Base-by-base conservation (phyloP, 352 stramenopile species). In the Phytophthora hybrid region DNA sequence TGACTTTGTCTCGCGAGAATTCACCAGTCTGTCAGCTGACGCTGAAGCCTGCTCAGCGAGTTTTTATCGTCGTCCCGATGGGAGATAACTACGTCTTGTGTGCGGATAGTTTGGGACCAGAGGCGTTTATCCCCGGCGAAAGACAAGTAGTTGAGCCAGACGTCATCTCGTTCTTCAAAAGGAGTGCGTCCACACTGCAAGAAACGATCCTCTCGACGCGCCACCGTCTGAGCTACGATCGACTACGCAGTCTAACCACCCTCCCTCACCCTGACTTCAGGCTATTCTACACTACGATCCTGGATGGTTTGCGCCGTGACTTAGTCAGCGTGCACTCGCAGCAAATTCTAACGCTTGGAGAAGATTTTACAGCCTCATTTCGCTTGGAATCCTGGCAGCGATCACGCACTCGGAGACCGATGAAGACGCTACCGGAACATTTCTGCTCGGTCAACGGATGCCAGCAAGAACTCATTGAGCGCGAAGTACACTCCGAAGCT, bases 371-470 rank as follows among this genome's bases (percentile, higher is more conserved):
- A 0, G 80, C 78, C 4, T 44, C 76, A 0, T 93, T 85, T 63
- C 54, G 70, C 26, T 79, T 91, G 1, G 63, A 83, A 21, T 77
- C 81, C 6, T 96, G 89, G 89, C 77, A 93, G 13, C 71, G 70
- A 9, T 62, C 52, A 1, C 59, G 77, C 4, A 85, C 74, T 0
- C 77, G 76, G 31, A 62, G 85, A 13, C 79, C 63, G 1, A 73
- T 90, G 26, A 41, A 44, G 34, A 66, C 18, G 11, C 64, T 49
- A 18, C 44, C 10, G 3, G 32, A 46, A 3, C 89, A 95, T 63
- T 90, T 85, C 29, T 95, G 89, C 63, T 93, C 84, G 19, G 16
- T 78, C 0, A 88, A 83, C 16, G 73, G 79, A 1, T 95, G 89
- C 58, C 37, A 79, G 10, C 21, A 51, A 49, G 19, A 64, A 1